A percentile compares a stretch with the other conserved stretches of the same genome.
Conservation (phyloP, 169 alveolate genomes). For the Eimeria zaria region DNA sequence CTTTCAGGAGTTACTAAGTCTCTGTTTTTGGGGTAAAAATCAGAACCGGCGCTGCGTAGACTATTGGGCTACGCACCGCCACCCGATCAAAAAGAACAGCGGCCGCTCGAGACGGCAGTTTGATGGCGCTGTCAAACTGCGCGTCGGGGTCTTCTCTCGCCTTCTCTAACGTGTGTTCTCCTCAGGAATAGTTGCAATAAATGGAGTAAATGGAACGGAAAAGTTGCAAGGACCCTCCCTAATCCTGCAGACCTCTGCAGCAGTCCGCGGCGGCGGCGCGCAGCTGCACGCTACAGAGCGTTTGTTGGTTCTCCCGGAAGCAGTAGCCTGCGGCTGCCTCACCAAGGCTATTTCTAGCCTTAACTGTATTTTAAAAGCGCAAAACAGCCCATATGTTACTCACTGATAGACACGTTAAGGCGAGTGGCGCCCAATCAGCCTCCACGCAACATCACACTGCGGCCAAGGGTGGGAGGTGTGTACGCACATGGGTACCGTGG, state of each 20-base stretch:
- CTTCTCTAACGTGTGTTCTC: neutral
- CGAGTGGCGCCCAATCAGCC: neutral
- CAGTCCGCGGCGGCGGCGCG: slow-evolving; percentile 67
- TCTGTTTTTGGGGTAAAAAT: neutral
- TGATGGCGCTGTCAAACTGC: slow-evolving; percentile 6
- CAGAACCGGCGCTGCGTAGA: neutral
- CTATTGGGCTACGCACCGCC: slow-evolving; percentile 63
- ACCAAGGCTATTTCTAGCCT: neutral
- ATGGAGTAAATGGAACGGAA: neutral
- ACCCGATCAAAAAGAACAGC: slow-evolving; percentile 48
- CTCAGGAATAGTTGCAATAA: neutral
- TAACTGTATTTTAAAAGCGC: neutral
- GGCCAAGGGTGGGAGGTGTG: slow-evolving; percentile 29
- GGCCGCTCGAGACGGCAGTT: slow-evolving; percentile 71
- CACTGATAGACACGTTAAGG: neutral
- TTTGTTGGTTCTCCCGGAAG: slow-evolving; percentile 20
- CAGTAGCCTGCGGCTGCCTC: slow-evolving; percentile 11
- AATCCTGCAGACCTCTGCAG: slow-evolving; percentile 52
- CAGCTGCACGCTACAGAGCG: slow-evolving; percentile 79
- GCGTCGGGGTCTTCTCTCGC: slow-evolving; percentile 32
- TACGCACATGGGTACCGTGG: neutral
- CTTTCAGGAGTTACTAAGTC: neutral
- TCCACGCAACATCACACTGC: neutral
- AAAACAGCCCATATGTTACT: neutral
- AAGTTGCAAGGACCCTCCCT: neutral